Conservation (phyloP, 2,329 filamentous ascomycete species). For the Penicillium sp. region DNA sequence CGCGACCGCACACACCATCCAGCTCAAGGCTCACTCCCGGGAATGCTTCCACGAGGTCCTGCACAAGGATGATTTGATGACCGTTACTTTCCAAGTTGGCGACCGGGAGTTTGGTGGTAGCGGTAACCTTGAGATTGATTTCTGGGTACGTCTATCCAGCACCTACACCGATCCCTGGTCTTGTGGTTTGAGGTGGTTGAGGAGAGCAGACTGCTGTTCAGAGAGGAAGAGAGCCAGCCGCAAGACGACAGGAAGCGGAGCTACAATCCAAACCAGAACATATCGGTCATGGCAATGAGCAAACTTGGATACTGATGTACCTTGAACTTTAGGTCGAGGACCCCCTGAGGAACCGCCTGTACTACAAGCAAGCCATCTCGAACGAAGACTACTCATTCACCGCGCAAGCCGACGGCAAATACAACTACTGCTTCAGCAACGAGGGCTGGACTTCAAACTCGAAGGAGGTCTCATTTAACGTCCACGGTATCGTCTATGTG, state of each 20-base stretch:
- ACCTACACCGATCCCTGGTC: neutral
- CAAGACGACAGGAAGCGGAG: neutral
- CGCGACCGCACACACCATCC: conserved; percentile 86
- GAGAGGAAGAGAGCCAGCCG: neutral
- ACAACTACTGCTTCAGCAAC: conserved; percentile 98
- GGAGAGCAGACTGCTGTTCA: neutral
- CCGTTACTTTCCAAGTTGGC: conserved; percentile 91
- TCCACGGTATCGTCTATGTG: conserved; percentile 97
- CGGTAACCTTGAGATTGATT: conserved; percentile 94
- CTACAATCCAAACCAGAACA: neutral
- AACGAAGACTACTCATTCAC: conserved; percentile 93
- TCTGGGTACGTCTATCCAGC: conserved; percentile 70
- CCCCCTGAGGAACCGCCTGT: conserved; percentile 71
- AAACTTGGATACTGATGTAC: conserved; percentile 7
- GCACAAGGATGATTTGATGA: conserved; percentile 96
- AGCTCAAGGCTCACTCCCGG: conserved; percentile 85
- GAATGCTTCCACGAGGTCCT: conserved; percentile 97
- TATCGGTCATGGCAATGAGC: neutral
- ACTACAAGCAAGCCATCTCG: conserved; percentile 77
- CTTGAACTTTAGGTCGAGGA: conserved; percentile 66
- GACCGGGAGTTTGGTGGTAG: conserved; percentile 94
- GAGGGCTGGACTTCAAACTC: conserved; percentile 95
- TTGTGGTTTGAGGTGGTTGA: neutral
- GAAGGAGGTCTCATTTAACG: conserved; percentile 99
- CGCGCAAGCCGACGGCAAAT: conserved; percentile 81